Base-by-base conservation (phyloP, 176 grass and related monocot species). In the Microstegium vimineum region DNA sequence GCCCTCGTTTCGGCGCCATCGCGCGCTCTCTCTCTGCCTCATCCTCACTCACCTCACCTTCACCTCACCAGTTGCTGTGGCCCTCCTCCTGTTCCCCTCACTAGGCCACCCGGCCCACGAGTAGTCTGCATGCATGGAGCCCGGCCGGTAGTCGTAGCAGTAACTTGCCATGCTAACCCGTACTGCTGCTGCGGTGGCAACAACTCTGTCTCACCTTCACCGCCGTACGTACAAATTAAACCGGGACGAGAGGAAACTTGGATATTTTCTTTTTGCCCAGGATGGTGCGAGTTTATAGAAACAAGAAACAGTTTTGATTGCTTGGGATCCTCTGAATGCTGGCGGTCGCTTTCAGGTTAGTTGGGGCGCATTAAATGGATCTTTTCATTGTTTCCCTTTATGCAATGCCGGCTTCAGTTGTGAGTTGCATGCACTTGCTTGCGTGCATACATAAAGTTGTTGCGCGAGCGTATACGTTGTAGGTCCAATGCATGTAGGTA, bases 311-410 rank as follows among this genome's bases (percentile, higher is more conserved):
- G 63, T 56, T 81, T 14, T n/a, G 49, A 52, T 61, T n/a, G 17
- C 52, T 56, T 49, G 76, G 22, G 37, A 63, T 83, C 66, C 52
- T 72, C 66, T 81, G 30, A 76, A 27, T 62, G 56, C 47, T 64
- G 37, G 31, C 23, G 6, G 51, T n/a, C n/a, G 52, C 87, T 85
- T 81, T 85, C 77, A 10, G 12, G 71, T 79, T 76, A 20, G 87
- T 61, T 81, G 62, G 75, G 59, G 23, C 34, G 52, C 52, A 89
- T 71, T 85, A 71, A 89, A 56, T 62, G 54, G 14, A 27, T 78
- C 74, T 81, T 81, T 81, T 43, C 76, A 16, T 76, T 89, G 87
- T 81, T 85, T 56, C 71, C 71, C 77, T 76, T 71, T 76, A 36
- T 51, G 71, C 82, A 47, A 57, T 47, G 45, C 47, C 17, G 77